phyloP scores from a whole-genome alignment of 2,329 filamentous ascomycete genomes.

The Aureobasidium subglaciale region DNA sequence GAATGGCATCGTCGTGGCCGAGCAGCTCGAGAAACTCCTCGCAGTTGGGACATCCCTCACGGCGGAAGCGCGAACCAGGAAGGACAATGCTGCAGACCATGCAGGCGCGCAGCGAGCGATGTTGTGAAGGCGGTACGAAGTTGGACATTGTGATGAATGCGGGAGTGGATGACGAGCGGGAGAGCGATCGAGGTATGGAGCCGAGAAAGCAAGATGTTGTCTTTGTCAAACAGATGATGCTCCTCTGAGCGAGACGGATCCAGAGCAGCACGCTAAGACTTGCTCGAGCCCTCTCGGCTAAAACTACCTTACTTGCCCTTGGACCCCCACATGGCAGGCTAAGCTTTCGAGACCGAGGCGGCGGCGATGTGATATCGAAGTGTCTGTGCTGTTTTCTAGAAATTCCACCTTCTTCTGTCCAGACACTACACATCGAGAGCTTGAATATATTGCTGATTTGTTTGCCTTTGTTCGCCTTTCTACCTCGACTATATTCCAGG shows the following conservation, averaged over 20 bases:
- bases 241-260: neutral
- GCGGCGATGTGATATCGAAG: neutral
- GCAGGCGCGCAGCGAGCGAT: constrained; percentile 86
- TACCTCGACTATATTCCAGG: neutral
- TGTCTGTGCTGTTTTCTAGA: constrained; percentile 9
- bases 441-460: neutral
- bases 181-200: neutral
- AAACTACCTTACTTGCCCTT: neutral
- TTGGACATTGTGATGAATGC: constrained; percentile 42
- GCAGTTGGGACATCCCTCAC: constrained; percentile 92
- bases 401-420: neutral
- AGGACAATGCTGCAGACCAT: constrained; percentile 98
- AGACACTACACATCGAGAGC: neutral
- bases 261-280: neutral
- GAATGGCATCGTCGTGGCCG: constrained; percentile 68
- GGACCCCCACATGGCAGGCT: neutral
- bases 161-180: neutral
- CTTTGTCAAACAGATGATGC: neutral
- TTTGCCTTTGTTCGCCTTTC: neutral
- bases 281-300: neutral
- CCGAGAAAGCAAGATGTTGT: neutral
- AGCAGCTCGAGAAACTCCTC: constrained; percentile 82
- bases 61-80: constrained; percentile 71
- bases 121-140: constrained; percentile 66
- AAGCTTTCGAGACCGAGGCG: constrained; percentile 9